Percentiles rank a stretch among this genome's conserved stretches.
Conservation (phyloP, 2,329 filamentous ascomycete genomes). For the Cercospora janseana region DNA sequence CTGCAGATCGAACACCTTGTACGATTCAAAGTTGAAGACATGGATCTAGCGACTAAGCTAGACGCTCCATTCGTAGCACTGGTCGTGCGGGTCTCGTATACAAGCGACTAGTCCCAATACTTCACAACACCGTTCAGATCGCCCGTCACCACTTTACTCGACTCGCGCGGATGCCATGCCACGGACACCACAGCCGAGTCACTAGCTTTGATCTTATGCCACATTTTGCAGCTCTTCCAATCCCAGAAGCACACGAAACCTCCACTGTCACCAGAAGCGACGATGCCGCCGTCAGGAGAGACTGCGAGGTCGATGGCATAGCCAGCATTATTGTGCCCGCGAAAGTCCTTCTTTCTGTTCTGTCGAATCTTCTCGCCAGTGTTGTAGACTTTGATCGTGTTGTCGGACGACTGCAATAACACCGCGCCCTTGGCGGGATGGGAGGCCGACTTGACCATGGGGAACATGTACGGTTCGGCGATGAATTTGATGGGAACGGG, state of each 20-base stretch:
- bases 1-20: no score
- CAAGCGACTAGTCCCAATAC: constrained; percentile 75
- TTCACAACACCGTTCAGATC: constrained; percentile 85
- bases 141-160: constrained; percentile 86
- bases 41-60: no score
- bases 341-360: constrained; percentile 94
- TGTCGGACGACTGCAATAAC: constrained; percentile 89
- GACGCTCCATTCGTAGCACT: constrained; percentile 2
- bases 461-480: constrained; percentile 96
- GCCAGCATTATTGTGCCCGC: constrained; percentile 93
- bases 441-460: constrained; percentile 78
- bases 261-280: constrained; percentile 80
- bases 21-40: no score
- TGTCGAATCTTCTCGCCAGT: constrained; percentile 94
- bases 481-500: constrained; percentile 98
- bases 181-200: constrained; percentile 81
- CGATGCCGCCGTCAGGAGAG: constrained; percentile 86
- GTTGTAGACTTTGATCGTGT: constrained; percentile 94
- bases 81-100: neutral
- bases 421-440: constrained; percentile 94
- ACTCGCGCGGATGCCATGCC: constrained; percentile 97
- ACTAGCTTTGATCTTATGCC: constrained; percentile 86
- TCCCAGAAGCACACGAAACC: constrained; percentile 97
- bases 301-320: constrained; percentile 88
- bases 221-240: constrained; percentile 99